phyloP scores from a whole-genome alignment of 75 land plant genomes.

The Cupressus sempervirens region DNA sequence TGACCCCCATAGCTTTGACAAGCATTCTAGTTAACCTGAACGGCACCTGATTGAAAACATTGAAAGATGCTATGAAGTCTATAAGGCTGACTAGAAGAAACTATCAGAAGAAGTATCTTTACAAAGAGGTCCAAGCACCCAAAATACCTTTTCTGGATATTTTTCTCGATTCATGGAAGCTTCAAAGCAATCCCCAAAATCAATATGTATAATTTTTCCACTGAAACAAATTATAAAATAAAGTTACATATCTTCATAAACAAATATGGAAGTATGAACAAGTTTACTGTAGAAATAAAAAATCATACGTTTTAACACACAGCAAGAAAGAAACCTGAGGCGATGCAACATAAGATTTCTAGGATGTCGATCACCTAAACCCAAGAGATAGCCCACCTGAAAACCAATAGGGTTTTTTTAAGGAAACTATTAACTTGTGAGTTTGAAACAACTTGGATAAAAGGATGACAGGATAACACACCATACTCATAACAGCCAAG shows the following conservation, averaged over 20 bases:
- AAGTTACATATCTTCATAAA: background rate
- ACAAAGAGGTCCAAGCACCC: background rate
- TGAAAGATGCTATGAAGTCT: conserved; percentile 5
- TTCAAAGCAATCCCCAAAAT: conserved; percentile 99
- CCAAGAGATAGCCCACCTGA: conserved; percentile 96
- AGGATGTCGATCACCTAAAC: conserved; percentile 98
- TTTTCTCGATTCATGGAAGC: conserved; percentile 99
- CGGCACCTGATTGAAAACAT: conserved; percentile 61
- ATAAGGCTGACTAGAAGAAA: background rate
- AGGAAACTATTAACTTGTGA: background rate
- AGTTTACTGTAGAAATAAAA: background rate
- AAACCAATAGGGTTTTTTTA: background rate
- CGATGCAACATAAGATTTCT: conserved; percentile 98
- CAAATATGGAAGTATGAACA: background rate
- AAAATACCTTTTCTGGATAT: conserved; percentile 88
- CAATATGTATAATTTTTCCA: conserved; percentile 98
- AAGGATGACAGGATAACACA: conserved; percentile 15
- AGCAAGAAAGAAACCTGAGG: conserved; percentile 47
- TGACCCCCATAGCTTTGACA: conserved; percentile 99
- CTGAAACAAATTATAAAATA: conserved; percentile 31
- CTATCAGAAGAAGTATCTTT: background rate
- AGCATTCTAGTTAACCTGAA: conserved; percentile 98
- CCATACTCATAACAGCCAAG: conserved; percentile 99
- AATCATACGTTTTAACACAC: background rate
- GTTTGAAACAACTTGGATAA: background rate